Base-by-base conservation (phyloP, 179 eudicot species). In the Drosera spatulata region DNA sequence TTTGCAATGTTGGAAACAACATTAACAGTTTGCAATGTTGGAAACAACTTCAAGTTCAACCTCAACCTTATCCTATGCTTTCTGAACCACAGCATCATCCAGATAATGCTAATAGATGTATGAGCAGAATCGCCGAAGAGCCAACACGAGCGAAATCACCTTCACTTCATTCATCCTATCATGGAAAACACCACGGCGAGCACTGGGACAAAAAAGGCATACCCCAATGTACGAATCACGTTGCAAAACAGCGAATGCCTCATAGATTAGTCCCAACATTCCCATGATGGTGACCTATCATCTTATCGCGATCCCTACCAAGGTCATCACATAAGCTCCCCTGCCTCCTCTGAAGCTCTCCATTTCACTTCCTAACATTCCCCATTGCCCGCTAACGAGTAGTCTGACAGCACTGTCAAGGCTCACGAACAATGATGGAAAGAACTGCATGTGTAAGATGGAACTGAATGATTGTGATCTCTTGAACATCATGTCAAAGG, bases 231-330 rank as follows among this genome's bases (percentile, higher is more conserved):
- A 13, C 80, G 64, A 44, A 79, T 75, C 48, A 80, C 77, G 42
- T 80, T 83, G 1, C 78, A 70, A n/a, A 88, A 85, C 10, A 91
- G 67, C 11, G 98, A 79, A 85, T 6, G 82, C 82, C 75, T 85
- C 78, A 15, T 78, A 82, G 10, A 85, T 74, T 61, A 91, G 62
- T 39, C 86, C 96, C 37, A 76, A 38, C 6, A 73, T 50, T 2
- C 95, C 95, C 1, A 85, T 53, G 0, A 68, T 43, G 59, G 64
- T 73, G 5, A 72, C 56, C 67, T 84, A 85, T 88, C 96, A 91
- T 12, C 76, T 15, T 41, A 85, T 46, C 0, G 95, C 84, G 0
- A 74, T 71, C 78, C 82, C 76, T 39, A 67, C 61, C 60, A 84
- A 57, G 7, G 64, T 80, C 84, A 84, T 64, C 0, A 79, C 66